Base-by-base conservation (phyloP, 2,329 filamentous ascomycete genomes). In the Ophiostoma himal-ulmi region DNA sequence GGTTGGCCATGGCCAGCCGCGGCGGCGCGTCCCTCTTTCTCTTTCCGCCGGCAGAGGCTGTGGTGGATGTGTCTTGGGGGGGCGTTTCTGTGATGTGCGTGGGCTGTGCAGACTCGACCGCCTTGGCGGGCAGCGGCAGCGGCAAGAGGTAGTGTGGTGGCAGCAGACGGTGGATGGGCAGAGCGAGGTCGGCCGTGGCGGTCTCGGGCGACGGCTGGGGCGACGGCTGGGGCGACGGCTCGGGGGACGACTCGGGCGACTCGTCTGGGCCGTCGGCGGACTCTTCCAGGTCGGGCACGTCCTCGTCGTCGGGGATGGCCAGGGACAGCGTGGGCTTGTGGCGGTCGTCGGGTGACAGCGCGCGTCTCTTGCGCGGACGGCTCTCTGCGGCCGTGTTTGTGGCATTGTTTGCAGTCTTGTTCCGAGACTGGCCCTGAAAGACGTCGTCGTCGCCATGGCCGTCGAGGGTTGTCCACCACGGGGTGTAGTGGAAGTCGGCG, bases 131-230 rank as follows among this genome's bases (percentile, higher is more conserved):
- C 5, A 70, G 5, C 1, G 69, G 64, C 48, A 67, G 48, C 1
- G 65, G 65, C 26, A 68, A 54, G 2, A 57, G 36, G 34, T 70
- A 69, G 14, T 41, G 69, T n/a, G 65, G 69, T 26, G 54, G 66
- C 54, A 68, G 66, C 14, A 62, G 30, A 3, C 70, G 70, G 30
- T 68, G 68, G 52, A 71, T 66, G 30, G 70, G 70, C 26, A 71
- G 37, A 0, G 62, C 39, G 13, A 71, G 36, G 22, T 26, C 30
- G 6, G 65, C 65, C 11, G 37, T 1, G 22, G n/a, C 6, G 10
- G 65, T 41, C 39, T 44, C 65, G 11, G 65, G 65, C 39, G 39
- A 48, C 5, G 65, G 34, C n/a, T 30, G 37, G 0, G 64, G 64
- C 22, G 52, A 64, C 0, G 48, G 13, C 30, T 37, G 20, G 13